Percentiles rank a stretch among this genome's conserved stretches.
Evolutionary conservation across 495 filamentous ascomycete species (phyloP).

Genomic region (Lophium mytilinum): DNA sequence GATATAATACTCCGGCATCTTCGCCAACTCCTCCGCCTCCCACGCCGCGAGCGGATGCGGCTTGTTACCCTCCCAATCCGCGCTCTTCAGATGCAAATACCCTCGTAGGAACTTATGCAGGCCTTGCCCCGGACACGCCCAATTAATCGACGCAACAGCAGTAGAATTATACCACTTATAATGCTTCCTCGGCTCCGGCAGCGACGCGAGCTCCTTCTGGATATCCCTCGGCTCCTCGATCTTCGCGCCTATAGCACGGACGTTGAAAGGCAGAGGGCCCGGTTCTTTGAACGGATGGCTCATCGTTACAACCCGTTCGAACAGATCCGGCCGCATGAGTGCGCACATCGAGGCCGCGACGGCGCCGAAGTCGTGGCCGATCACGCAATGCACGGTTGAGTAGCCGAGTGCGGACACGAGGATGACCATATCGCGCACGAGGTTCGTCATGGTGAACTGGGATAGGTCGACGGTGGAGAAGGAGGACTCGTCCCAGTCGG

Average conservation of each 20-base stretch:
- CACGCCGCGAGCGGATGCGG: constrained; percentile 47
- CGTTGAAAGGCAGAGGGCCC: constrained; percentile 44
- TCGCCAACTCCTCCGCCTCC: constrained; percentile 46
- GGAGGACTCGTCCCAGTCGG: constrained; percentile 47
- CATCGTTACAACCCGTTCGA: constrained; percentile 46
- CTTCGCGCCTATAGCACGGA: constrained; percentile 20
- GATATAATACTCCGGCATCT: constrained; percentile 61
- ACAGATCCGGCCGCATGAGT: constrained; percentile 56
- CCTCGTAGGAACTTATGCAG: constrained; percentile 53
- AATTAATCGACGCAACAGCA: constrained; percentile 46
- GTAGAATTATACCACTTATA: constrained; percentile 67
- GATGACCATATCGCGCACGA: constrained; percentile 55
- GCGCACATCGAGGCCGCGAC: constrained; percentile 52
- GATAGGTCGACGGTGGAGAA: constrained; percentile 47
- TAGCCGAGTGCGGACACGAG: constrained; percentile 56
- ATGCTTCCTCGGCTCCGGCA: constrained; percentile 50
- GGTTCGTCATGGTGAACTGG: constrained; percentile 48
- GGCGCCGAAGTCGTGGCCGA: constrained; percentile 60
- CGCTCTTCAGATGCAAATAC: constrained; percentile 62
- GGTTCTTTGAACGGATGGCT: constrained; percentile 49
- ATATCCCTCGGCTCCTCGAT: constrained; percentile 38
- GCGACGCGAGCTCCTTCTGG: constrained; percentile 45
- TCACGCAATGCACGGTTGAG: constrained; percentile 47
- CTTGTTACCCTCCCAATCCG: constrained; percentile 48
- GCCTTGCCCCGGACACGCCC: constrained; percentile 46